Percentiles rank a stretch among this genome's conserved stretches.
Evolutionary conservation across 108 stramenopile species (phyloP).

Genomic region (Nitzschia sp.): DNA sequence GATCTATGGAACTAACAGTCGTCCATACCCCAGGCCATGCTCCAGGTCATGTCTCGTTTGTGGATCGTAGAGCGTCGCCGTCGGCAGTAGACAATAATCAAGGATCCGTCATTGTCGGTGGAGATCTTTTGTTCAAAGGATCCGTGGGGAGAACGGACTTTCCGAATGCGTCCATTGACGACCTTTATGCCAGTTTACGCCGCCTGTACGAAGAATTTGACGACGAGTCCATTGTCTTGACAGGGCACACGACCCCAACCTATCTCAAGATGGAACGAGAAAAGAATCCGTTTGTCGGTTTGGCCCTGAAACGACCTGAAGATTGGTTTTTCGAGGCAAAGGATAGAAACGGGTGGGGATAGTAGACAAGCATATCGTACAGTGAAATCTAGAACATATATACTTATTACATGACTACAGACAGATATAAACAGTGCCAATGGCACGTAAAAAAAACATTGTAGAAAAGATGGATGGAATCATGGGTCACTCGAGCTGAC

Average conservation of each 20-base stretch:
- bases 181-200: conserved; percentile 29
- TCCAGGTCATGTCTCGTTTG: conserved; percentile 40
- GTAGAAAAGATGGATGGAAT: neutral
- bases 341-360: conserved; percentile 29
- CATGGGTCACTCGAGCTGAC: neutral
- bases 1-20: conserved; percentile 25
- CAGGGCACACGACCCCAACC: conserved; percentile 42
- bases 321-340: conserved; percentile 36
- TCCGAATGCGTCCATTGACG: conserved; percentile 34
- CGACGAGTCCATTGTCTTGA: conserved; percentile 39
- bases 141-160: conserved; percentile 48
- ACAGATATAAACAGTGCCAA: neutral
- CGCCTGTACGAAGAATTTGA: conserved; percentile 28
- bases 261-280: conserved; percentile 25
- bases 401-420: conserved; percentile 1
- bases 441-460: neutral
- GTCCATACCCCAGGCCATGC: conserved; percentile 45
- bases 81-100: conserved; percentile 9
- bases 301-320: conserved; percentile 24
- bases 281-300: conserved; percentile 28
- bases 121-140: conserved; percentile 45
- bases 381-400: conserved; percentile 3
- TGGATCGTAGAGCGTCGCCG: conserved; percentile 14
- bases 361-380: neutral
- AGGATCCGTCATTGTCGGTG: conserved; percentile 28